Conservation (phyloP, 495 filamentous ascomycete species). For the Parathielavia hyrcaniae region DNA sequence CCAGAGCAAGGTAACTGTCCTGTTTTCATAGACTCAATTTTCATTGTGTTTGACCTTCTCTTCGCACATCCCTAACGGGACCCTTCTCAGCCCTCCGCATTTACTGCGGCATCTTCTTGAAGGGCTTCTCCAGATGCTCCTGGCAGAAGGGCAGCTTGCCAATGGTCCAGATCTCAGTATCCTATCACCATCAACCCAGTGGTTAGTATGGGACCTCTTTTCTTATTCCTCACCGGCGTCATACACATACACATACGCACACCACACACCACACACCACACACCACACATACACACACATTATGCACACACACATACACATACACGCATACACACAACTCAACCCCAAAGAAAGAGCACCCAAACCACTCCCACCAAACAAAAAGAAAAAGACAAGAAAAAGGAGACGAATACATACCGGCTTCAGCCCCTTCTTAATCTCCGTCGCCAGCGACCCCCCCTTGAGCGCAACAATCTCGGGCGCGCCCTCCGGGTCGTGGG, state of each 20-base stretch:
- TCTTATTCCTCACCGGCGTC: too few relatives aligned
- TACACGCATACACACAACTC: too few relatives aligned
- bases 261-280: too few relatives aligned
- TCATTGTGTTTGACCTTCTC: background rate
- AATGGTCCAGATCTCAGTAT: conserved; percentile 63
- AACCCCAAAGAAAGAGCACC: too few relatives aligned
- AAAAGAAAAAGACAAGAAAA: background rate
- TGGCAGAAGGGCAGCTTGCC: conserved; percentile 64
- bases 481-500: conserved; percentile 61
- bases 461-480: conserved; percentile 64
- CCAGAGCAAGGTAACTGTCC: too few relatives aligned
- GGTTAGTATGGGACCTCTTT: background rate
- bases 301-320: too few relatives aligned
- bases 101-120: conserved; percentile 57
- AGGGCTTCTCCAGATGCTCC: conserved; percentile 55
- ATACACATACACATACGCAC: too few relatives aligned
- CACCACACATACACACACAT: too few relatives aligned
- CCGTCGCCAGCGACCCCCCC: conserved; percentile 55
- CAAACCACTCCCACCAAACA: too few relatives aligned
- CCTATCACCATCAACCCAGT: conserved; percentile 29
- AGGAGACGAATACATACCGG: conserved; percentile 49
- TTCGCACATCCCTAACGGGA: background rate
- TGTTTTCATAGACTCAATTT: too few relatives aligned
- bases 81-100: background rate
- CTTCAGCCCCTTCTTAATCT: conserved; percentile 62